Evolutionary conservation across 495 filamentous ascomycete genomes (phyloP), one percentile per base, ranked within the genome.

Genomic region (Penicillium daleae): DNA sequence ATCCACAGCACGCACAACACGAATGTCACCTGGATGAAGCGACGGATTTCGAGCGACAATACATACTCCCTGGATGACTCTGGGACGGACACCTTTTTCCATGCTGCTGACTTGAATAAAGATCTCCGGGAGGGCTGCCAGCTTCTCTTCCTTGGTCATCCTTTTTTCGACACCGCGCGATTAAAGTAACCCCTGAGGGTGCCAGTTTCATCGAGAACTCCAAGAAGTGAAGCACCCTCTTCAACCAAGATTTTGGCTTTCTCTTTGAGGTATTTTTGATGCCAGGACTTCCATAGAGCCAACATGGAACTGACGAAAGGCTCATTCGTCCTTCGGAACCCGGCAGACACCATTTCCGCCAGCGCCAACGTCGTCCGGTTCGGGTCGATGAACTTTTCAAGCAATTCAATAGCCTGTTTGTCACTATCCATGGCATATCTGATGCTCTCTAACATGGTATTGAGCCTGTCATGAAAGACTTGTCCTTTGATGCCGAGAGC

Each of bases 41-140:
- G 94, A 97, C 3, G 95, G 95, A 65, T 98, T 99, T 4, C 95
- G 89, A 15, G 92, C 93, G 2, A 98, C 80, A 27, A 97, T 74
- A 69, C 95, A 98, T 13, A 91, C 67, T 0, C 92, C 93, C 50
- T 87, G 81, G 39, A 98, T 88, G 0, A 96, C 78, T 42, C 80
- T 81, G 61, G 89, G 88, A 24, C 77, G 71, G 0, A 76, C 78
- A 2, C 70, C 73, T 24, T 83, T 76, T 5, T 82, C 80, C 0
- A 78, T 75, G 27, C 86, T 81, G 13, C 76, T 82, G 1, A 98
- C 78, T 66, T 97, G 92, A 0, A 97, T 62, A 64, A 98, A 99
- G 26, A 99, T 93, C 68, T 98, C 86, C 1, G 95, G 94, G 7
- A 97, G 70, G 0, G 78, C 74, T 10, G 78, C 74, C 12, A 81